Evolutionary conservation across 768 basidiomycete species (phyloP).

Genomic region (Lyophyllum decastes): DNA sequence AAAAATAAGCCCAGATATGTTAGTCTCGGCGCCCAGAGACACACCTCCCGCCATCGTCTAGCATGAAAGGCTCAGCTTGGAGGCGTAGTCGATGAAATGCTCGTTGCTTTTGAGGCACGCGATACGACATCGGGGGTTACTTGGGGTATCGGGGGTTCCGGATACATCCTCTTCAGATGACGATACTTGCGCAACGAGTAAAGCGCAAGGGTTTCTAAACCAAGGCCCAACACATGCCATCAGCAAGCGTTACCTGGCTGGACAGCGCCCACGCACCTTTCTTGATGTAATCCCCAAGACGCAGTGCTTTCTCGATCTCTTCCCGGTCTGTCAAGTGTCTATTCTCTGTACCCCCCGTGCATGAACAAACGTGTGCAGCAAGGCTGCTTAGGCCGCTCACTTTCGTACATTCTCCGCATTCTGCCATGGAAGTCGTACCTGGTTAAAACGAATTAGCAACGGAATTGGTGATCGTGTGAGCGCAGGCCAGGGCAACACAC

Average conservation of each 20-base stretch:
- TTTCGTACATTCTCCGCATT: slow-evolving; percentile 72
- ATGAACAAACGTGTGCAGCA: background rate
- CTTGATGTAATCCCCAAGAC: slow-evolving; percentile 81
- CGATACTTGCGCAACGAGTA: slow-evolving; percentile 85
- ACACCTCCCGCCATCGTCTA: background rate
- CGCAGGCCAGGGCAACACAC: slow-evolving; percentile 43
- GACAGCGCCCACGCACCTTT: slow-evolving; percentile 55
- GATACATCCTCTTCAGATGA: slow-evolving; percentile 75
- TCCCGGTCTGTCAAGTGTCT: slow-evolving; percentile 60
- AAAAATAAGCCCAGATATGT: background rate
- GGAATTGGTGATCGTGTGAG: slow-evolving; percentile 7
- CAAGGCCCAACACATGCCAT: background rate
- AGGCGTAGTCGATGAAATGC: slow-evolving; percentile 9
- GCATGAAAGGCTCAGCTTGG: slow-evolving; percentile 1
- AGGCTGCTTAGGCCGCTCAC: slow-evolving; percentile 38
- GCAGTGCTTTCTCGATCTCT: slow-evolving; percentile 77
- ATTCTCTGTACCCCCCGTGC: slow-evolving; percentile 51
- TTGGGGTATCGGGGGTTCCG: slow-evolving; percentile 24
- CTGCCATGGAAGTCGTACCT: slow-evolving; percentile 78
- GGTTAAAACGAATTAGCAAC: slow-evolving; percentile 8
- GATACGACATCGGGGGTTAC: slow-evolving; percentile 13
- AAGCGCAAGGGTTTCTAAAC: slow-evolving; percentile 75
- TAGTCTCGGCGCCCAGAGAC: background rate
- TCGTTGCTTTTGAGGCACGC: slow-evolving; percentile 9
- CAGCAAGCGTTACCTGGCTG: background rate